Percentiles rank a stretch among this genome's conserved stretches.
phyloP scores from a whole-genome alignment of 352 stramenopile genomes.

The Pythium aquatile region DNA sequence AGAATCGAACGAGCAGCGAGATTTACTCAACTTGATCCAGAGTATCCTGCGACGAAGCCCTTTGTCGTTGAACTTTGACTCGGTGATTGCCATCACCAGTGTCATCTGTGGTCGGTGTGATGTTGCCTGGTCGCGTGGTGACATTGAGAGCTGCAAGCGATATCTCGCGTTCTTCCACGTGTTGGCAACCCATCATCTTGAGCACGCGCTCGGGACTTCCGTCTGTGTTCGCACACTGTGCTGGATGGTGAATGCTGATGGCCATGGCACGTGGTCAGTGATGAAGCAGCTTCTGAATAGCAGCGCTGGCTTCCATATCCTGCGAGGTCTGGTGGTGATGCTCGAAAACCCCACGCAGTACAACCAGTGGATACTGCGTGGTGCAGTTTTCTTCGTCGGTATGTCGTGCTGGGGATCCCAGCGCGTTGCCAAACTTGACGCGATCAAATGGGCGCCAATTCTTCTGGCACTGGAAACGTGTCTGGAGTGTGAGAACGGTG shows the following conservation, averaged over 20 bases:
- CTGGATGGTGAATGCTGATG: slow-evolving; percentile 82
- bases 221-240: slow-evolving; percentile 73
- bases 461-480: slow-evolving; percentile 60
- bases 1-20: slow-evolving; percentile 77
- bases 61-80: slow-evolving; percentile 52
- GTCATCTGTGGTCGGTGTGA: slow-evolving; percentile 68
- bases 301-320: slow-evolving; percentile 57
- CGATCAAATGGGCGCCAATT: slow-evolving; percentile 73
- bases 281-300: slow-evolving; percentile 79
- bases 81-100: slow-evolving; percentile 67
- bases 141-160: slow-evolving; percentile 69
- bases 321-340: slow-evolving; percentile 67
- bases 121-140: slow-evolving; percentile 64
- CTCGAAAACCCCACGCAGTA: slow-evolving; percentile 60
- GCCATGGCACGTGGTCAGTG: slow-evolving; percentile 78
- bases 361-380: slow-evolving; percentile 73
- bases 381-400: slow-evolving; percentile 84
- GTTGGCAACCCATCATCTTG: slow-evolving; percentile 55
- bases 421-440: slow-evolving; percentile 65
- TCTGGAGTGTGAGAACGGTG: slow-evolving; percentile 62
- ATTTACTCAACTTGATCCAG: slow-evolving; percentile 74
- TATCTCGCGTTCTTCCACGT: slow-evolving; percentile 80
- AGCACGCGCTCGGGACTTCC: slow-evolving; percentile 55
- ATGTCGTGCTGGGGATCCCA: slow-evolving; percentile 90
- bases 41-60: slow-evolving; percentile 65